Percentiles rank a stretch among this genome's conserved stretches.
These are phyloP conservation scores for Rhytidhysteron rufulum DNA, from an alignment of 2,329 filamentous ascomycete species.

Conservation along the genomic window DNA sequence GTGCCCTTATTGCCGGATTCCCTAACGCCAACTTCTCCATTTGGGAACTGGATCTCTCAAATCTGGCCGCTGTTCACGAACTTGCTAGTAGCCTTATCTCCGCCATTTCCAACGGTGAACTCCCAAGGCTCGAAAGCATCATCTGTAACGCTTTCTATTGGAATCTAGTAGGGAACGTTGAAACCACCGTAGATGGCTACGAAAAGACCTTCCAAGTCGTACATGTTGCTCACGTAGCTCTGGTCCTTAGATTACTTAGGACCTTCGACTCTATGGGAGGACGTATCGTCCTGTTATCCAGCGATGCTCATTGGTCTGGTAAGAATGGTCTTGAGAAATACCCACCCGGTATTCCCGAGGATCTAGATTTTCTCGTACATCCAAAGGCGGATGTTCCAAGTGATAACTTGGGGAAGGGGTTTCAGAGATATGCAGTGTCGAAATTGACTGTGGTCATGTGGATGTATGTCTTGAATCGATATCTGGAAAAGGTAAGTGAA, in stretches of 20 bases:
- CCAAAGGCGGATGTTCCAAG: constrained; percentile 22
- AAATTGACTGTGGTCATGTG: constrained; percentile 42
- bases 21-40: constrained; percentile 7
- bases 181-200: constrained; percentile 7
- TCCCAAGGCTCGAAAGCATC: constrained; percentile 4
- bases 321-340: constrained; percentile 35
- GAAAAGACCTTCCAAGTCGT: constrained; percentile 8
- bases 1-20: constrained; percentile 8
- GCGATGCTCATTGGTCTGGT: constrained; percentile 35
- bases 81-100: constrained; percentile 1
- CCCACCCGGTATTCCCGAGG: constrained; percentile 25
- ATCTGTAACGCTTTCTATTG: constrained; percentile 10
- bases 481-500: constrained; percentile 22
- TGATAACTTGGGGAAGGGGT: constrained; percentile 38
- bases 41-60: constrained; percentile 5
- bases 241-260: constrained; percentile 5
- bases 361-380: constrained; percentile 36
- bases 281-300: constrained; percentile 6
- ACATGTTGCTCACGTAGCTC: constrained; percentile 5
- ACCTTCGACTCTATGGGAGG: constrained; percentile 1
- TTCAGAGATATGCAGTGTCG: constrained; percentile 42
- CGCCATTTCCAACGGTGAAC: constrained; percentile 2
- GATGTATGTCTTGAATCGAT: constrained; percentile 39
- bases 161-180: constrained; percentile 2
- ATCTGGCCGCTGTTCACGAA: constrained; percentile 2